Conservation (phyloP, 2,329 filamentous ascomycete genomes). For the Fusarium sterilihyphosum region DNA sequence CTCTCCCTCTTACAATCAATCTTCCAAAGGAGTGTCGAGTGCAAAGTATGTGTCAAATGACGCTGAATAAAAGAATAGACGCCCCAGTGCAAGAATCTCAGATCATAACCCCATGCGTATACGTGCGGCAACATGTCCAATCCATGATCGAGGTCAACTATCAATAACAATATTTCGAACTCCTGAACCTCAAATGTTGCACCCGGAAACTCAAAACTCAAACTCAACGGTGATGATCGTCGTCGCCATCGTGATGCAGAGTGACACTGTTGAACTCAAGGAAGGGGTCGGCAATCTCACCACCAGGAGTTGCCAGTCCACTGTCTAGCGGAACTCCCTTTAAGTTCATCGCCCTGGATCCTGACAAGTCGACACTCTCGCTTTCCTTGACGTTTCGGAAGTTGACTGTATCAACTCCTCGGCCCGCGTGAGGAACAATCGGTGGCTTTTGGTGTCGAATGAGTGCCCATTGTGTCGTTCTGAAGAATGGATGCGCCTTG, state of each 20-base stretch:
- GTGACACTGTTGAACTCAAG: conserved; percentile 99
- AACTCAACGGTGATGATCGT: conserved; percentile 53
- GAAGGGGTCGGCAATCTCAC: conserved; percentile 87
- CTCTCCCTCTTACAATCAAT: conserved; percentile 9
- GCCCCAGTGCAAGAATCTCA: conserved; percentile 38
- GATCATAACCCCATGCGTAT: conserved; percentile 39
- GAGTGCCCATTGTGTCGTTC: conserved; percentile 93
- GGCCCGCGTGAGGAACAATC: conserved; percentile 91
- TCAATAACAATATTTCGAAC: conserved; percentile 10
- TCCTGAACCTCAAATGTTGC: not conserved
- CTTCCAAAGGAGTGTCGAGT: conserved; percentile 39
- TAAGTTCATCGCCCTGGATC: conserved; percentile 61
- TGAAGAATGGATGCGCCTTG: conserved; percentile 96
- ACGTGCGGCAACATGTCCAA: conserved; percentile 31
- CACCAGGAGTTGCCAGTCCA: conserved; percentile 84
- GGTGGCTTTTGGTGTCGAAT: conserved; percentile 98
- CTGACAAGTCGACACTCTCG: conserved; percentile 87
- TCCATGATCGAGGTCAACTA: conserved; percentile 15
- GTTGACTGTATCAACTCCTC: conserved; percentile 92
- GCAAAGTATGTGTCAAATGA: conserved; percentile 28
- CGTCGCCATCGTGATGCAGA: conserved; percentile 93
- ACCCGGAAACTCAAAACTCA: not conserved
- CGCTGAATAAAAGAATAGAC: conserved; percentile 39
- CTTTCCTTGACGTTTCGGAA: conserved; percentile 99
- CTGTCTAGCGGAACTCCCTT: conserved; percentile 90